phyloP scores from a whole-genome alignment of 495 filamentous ascomycete species.

The Aspergillus saccharolyticus region DNA sequence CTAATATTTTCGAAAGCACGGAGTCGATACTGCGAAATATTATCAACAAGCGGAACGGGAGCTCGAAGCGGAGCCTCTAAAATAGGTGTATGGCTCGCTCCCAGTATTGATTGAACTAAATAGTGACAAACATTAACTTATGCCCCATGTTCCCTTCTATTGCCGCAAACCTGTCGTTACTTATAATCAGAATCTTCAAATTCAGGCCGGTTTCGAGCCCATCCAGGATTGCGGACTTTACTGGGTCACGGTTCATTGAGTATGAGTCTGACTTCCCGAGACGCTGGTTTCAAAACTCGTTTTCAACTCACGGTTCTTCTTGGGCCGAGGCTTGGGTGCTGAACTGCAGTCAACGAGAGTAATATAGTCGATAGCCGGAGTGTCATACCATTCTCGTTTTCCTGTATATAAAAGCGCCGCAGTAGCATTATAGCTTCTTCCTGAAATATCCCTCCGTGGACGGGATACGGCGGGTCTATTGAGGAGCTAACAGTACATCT shows the following conservation, averaged over 20 bases:
- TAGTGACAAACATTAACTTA: slow-evolving; percentile 5
- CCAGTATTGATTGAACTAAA: slow-evolving; percentile 15
- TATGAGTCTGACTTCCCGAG: background rate
- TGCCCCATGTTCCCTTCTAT: background rate
- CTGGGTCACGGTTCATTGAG: too few species aligned
- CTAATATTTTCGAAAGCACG: slow-evolving; percentile 56
- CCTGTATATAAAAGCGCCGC: slow-evolving; percentile 91
- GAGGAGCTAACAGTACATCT: slow-evolving; percentile 33
- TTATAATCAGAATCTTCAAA: too few species aligned
- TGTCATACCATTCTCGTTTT: slow-evolving; percentile 77
- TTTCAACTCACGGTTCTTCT: slow-evolving; percentile 48
- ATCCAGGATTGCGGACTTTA: too few species aligned
- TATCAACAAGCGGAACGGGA: slow-evolving; percentile 94
- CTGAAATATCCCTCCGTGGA: slow-evolving; percentile 74
- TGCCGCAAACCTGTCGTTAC: slow-evolving; percentile 28
- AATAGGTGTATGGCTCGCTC: slow-evolving; percentile 22
- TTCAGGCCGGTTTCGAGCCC: too few species aligned
- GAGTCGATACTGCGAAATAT: slow-evolving; percentile 97
- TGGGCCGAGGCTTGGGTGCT: slow-evolving; percentile 60
- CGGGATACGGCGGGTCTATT: slow-evolving; percentile 69
- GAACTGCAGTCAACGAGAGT: slow-evolving; percentile 8
- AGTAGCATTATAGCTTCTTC: slow-evolving; percentile 88
- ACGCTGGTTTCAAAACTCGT: slow-evolving; percentile 29
- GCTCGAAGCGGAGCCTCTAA: slow-evolving; percentile 67
- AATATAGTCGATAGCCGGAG: background rate